Base-by-base conservation (phyloP, 345 rosid species). In the Erodium maritimum region DNA sequence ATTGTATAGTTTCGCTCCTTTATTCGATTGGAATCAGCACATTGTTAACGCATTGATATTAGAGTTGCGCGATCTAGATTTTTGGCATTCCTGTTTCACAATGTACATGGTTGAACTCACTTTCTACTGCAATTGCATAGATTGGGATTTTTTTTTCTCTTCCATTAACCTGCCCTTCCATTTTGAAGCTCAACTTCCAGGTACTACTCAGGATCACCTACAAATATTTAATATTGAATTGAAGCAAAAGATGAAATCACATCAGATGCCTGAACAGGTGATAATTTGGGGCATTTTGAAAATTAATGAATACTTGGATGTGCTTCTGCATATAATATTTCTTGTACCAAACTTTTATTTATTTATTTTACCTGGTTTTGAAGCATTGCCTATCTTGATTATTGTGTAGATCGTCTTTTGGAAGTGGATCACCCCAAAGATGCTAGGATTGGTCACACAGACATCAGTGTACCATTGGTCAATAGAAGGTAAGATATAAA, bases 261-360 rank as follows among this genome's bases (percentile, higher is more conserved):
- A 90, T 76, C 99, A 87, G 77, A 94, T 90, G 99, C 88, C 95
- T 52, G 97, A 94, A 83, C 99, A 90, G 87, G 99, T 87, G 69
- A 56, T 42, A 42, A 42, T 42, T 42, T 42, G 2, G 14, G 14
- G 3, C 48, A 42, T 42, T 14, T 7, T 42, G 48, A 42, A 14
- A 7, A 16, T 42, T 42, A 10, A 1, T 29, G 19, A 21, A 24
- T 19, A 57, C 3, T 25, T 45, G 34, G 34, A 8, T 3, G 34
- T 53, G 54, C 8, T 16, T 54, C 19, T 56, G 50, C 52, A 42
- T 54, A 22, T 25, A 14, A 10, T 42, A 10, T 10, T 60, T 52
- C 21, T 29, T 25, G 62, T 23, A 21, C 50, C 22, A n/a, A n/a
- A n/a, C n/a, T n/a, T n/a, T n/a, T 12, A 19, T 23, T 57, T 42